phyloP scores from a whole-genome alignment of 257 asterid genomes.

The Solanum medicagineum region DNA sequence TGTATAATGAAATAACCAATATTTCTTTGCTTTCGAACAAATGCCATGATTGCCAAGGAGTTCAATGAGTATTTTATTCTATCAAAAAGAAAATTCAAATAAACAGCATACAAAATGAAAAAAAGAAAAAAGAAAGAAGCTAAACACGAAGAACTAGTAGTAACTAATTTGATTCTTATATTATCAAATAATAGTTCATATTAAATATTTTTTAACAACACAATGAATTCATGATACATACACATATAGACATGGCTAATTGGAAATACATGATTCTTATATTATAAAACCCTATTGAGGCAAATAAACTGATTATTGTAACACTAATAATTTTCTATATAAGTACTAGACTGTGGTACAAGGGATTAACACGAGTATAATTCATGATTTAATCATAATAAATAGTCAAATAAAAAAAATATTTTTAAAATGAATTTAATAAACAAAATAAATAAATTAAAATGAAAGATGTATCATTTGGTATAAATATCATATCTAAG shows the following conservation, averaged over 20 bases:
- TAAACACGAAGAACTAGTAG: background rate
- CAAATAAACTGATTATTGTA: background rate
- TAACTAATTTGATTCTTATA: background rate
- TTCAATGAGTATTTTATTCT: background rate
- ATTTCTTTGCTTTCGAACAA: no score
- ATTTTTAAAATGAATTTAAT: no score
- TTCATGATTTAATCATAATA: background rate
- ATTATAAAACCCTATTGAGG: background rate
- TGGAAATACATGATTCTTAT: background rate
- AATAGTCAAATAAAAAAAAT: no score
- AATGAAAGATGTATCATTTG: background rate
- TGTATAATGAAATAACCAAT: background rate
- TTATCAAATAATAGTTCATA: background rate
- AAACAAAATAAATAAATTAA: background rate
- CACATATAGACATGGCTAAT: background rate
- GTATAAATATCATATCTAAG: background rate
- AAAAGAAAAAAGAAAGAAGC: background rate
- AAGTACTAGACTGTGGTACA: background rate
- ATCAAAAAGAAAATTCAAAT: background rate
- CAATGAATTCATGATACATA: background rate
- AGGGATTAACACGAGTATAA: background rate
- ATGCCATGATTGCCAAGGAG: no score
- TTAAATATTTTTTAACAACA: background rate
- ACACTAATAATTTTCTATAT: background rate
- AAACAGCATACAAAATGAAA: background rate